Conservation (phyloP, 164 flowering plant species). For the Vitis labrusca region DNA sequence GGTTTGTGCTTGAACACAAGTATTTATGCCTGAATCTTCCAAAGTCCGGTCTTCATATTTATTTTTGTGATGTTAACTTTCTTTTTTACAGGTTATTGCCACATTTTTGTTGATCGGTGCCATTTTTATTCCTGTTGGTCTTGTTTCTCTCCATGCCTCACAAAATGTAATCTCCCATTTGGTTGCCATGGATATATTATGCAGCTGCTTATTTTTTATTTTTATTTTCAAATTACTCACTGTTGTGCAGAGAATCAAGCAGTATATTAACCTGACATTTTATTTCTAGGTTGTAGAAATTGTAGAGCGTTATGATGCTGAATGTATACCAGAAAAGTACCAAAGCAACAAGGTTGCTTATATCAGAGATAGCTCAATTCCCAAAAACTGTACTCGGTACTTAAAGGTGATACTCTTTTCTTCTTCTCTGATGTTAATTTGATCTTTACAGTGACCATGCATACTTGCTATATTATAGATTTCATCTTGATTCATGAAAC, state of each 20-base stretch:
- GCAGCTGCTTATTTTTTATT: neutral
- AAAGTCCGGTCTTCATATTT: neutral
- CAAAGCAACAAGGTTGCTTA: slow-evolving; percentile 60
- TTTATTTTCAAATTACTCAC: neutral
- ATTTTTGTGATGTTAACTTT: slow-evolving; percentile 3
- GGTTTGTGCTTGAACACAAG: slow-evolving; percentile 37
- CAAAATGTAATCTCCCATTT: slow-evolving; percentile 44
- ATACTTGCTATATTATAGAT: neutral
- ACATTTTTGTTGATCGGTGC: slow-evolving; percentile 56
- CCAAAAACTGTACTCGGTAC: slow-evolving; percentile 59
- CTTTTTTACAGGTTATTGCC: slow-evolving; percentile 57
- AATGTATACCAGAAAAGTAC: slow-evolving; percentile 59
- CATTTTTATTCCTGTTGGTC: slow-evolving; percentile 68
- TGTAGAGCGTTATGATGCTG: slow-evolving; percentile 73
- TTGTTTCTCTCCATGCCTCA: slow-evolving; percentile 60
- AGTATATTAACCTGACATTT: neutral
- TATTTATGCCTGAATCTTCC: neutral
- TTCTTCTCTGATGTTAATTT: neutral
- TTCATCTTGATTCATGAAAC: too few species aligned
- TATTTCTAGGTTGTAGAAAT: slow-evolving; percentile 69
- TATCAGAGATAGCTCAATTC: slow-evolving; percentile 49
- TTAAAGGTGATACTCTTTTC: slow-evolving; percentile 49
- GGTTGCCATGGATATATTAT: slow-evolving; percentile 2
- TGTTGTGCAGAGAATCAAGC: neutral
- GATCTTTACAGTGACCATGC: neutral